A percentile compares a stretch with the other conserved stretches of the same genome.
Conservation (phyloP, 2,329 filamentous ascomycete species). For the Herpotrichia juniperi region DNA sequence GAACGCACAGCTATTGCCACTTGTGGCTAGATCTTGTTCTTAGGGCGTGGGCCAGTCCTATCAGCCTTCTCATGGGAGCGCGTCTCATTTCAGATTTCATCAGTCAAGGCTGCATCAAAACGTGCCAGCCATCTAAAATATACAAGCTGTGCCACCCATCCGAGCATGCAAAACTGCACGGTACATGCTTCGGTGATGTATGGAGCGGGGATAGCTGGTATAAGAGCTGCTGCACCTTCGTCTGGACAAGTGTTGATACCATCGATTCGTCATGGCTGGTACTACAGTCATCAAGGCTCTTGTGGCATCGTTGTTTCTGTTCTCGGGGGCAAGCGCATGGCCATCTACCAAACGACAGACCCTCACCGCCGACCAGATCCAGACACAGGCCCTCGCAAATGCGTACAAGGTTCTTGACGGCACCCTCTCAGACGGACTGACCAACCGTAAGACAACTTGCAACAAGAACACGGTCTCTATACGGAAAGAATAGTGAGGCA, state of each 20-base stretch:
- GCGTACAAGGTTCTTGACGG: conserved; percentile 36
- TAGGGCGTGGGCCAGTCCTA: neutral
- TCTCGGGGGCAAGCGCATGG: conserved; percentile 23
- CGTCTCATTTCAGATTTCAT: neutral
- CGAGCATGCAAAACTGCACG: conserved; percentile 2
- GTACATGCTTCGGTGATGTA: conserved; percentile 7
- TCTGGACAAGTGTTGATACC: neutral
- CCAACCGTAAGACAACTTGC: conserved; percentile 30
- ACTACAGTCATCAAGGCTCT: conserved; percentile 23
- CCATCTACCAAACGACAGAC: conserved; percentile 27
- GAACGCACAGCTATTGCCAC: conserved; percentile 3
- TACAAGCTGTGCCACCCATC: conserved; percentile 11
- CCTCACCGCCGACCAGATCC: conserved; percentile 28
- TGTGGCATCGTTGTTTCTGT: conserved; percentile 28
- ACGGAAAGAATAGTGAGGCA: conserved; percentile 52
- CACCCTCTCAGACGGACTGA: conserved; percentile 34
- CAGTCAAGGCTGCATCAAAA: conserved; percentile 4
- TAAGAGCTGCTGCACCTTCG: conserved; percentile 1
- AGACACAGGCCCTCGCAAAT: conserved; percentile 33
- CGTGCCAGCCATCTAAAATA: conserved; percentile 20
- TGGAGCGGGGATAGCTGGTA: conserved; percentile 15
- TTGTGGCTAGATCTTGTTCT: neutral
- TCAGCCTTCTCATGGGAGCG: neutral
- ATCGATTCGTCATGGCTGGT: conserved; percentile 24
- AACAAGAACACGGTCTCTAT: conserved; percentile 48